Percentiles rank a stretch among this genome's conserved stretches.
Evolutionary conservation across 2,329 filamentous ascomycete genomes (phyloP).

Genomic region (Penicillium sp.): DNA sequence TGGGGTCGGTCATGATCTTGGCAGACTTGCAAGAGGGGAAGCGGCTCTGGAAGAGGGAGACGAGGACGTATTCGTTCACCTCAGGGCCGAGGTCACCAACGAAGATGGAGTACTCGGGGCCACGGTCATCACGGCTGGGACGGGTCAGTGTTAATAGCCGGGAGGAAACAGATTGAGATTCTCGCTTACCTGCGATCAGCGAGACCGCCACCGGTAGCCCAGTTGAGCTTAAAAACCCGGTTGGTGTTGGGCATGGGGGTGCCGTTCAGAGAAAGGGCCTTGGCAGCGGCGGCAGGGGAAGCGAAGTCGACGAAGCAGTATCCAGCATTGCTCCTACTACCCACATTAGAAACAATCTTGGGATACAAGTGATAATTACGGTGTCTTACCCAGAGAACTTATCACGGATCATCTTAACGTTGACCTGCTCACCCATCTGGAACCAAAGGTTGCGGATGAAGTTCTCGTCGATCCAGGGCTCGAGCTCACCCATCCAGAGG

Average conservation of each 20-base stretch:
- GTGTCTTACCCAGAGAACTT: slow-evolving; percentile 86
- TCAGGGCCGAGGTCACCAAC: slow-evolving; percentile 96
- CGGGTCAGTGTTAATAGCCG: neutral
- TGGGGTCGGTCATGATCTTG: slow-evolving; percentile 99
- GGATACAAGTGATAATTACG: slow-evolving; percentile 1
- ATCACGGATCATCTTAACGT: slow-evolving; percentile 99
- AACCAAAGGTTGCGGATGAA: slow-evolving; percentile 96
- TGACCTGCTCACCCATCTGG: slow-evolving; percentile 88
- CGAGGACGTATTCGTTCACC: slow-evolving; percentile 96
- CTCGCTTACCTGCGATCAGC: slow-evolving; percentile 77
- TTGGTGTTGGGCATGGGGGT: slow-evolving; percentile 87
- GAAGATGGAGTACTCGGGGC: slow-evolving; percentile 95
- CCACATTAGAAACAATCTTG: slow-evolving; percentile 40
- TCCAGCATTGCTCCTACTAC: slow-evolving; percentile 76
- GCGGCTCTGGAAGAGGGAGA: slow-evolving; percentile 93
- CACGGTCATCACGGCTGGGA: slow-evolving; percentile 76
- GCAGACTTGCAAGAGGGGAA: slow-evolving; percentile 98
- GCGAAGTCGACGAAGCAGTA: slow-evolving; percentile 98
- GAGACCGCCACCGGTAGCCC: slow-evolving; percentile 93
- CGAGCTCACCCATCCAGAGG: slow-evolving; percentile 91
- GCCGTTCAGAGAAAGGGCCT: slow-evolving; percentile 87
- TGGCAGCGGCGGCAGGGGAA: slow-evolving; percentile 77
- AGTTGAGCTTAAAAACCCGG: slow-evolving; percentile 97
- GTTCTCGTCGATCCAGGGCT: slow-evolving; percentile 99
- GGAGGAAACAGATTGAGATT: neutral